These are phyloP conservation scores for Nakataea oryzae DNA, from an alignment of 2,329 filamentous ascomycete genomes.

Conservation along the genomic window DNA sequence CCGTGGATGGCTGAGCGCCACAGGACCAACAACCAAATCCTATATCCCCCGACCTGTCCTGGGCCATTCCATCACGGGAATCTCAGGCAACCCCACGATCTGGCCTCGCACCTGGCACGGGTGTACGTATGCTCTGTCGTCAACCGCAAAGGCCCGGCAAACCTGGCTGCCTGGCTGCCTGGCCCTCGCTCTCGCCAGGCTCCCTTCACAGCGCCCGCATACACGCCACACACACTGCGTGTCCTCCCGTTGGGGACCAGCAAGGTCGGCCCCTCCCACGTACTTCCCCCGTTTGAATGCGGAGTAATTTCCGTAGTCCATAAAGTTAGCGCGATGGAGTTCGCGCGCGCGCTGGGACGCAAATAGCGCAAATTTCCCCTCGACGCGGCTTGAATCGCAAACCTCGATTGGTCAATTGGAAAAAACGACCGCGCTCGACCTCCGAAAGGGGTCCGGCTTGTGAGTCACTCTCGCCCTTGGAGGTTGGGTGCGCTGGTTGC, in stretches of 20 bases:
- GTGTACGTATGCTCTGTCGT: neutral
- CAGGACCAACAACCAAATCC: neutral
- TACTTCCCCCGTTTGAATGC: neutral
- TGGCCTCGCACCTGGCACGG: neutral
- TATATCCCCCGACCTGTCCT: neutral
- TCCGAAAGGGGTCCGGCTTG: neutral
- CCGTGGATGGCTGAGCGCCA: neutral
- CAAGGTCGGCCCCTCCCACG: too few relatives aligned
- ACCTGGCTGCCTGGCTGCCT: neutral
- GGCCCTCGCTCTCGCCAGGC: neutral
- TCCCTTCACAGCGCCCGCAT: neutral
- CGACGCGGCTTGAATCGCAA: neutral
- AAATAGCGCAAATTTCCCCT: neutral
- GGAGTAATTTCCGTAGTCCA: neutral
- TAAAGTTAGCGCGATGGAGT: neutral
- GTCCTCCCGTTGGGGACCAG: too few relatives aligned
- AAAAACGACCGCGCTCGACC: neutral
- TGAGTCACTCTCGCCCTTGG: neutral
- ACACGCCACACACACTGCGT: neutral
- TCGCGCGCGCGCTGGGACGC: neutral
- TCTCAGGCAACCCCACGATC: neutral
- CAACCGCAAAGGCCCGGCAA: neutral
- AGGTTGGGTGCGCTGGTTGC: neutral
- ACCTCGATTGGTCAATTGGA: neutral
- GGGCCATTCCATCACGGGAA: neutral